Conservation (phyloP, 371 early-diverging fungal genomes). For the Rhizomucor pusillus region DNA sequence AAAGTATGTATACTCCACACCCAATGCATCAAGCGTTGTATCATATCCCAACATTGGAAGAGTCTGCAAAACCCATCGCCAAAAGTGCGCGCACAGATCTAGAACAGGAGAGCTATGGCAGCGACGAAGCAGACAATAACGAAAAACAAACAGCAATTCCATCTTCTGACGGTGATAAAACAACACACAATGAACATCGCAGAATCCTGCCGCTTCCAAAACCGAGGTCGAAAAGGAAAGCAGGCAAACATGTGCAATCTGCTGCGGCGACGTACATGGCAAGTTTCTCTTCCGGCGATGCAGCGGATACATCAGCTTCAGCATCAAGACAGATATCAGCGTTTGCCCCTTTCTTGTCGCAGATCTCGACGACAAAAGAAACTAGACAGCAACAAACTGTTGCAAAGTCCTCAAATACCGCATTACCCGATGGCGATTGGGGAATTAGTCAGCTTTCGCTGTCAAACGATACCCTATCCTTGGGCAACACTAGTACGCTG, state of each 20-base stretch:
- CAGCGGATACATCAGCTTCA: neutral
- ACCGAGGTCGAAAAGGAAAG: neutral
- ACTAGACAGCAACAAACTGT: too few species aligned
- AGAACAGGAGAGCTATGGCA: neutral
- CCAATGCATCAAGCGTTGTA: too few species aligned
- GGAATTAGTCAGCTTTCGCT: slow-evolving; percentile 2
- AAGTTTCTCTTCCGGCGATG: neutral
- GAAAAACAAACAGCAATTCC: neutral
- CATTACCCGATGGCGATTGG: neutral
- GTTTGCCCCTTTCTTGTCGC: too few species aligned
- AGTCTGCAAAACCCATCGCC: too few species aligned
- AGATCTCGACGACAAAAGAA: too few species aligned
- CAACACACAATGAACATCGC: neutral
- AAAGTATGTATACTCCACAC: too few species aligned
- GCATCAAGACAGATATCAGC: neutral
- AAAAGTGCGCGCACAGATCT: neutral
- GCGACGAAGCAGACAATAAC: neutral
- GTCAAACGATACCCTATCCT: neutral
- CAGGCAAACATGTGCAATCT: neutral
- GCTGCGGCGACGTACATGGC: neutral
- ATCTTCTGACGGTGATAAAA: too few species aligned
- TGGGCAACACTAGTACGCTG: too few species aligned
- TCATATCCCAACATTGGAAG: too few species aligned
- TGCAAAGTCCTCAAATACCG: neutral
- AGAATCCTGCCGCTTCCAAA: neutral